These are phyloP conservation scores for Brassica carinata DNA, from an alignment of 345 rosid species.

Conservation along the genomic window DNA sequence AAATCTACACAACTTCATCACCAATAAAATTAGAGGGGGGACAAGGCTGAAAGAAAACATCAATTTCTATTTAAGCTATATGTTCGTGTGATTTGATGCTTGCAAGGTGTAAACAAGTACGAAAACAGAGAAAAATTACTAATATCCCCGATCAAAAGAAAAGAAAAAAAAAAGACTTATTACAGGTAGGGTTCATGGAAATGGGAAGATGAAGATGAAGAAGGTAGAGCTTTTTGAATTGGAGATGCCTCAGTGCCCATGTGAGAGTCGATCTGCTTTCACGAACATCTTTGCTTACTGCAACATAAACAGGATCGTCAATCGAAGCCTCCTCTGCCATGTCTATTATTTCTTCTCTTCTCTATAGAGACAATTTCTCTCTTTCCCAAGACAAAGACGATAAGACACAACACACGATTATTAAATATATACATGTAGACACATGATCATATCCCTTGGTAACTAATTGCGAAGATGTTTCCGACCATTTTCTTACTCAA, in stretches of 20 bases:
- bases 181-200: slow-evolving; percentile 31
- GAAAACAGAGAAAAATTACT: not conserved
- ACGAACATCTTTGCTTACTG: slow-evolving; percentile 51
- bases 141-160: not conserved
- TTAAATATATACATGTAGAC: not conserved
- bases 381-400: slow-evolving; percentile 22
- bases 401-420: slow-evolving; percentile 11
- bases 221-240: slow-evolving; percentile 41
- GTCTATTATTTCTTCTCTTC: not conserved
- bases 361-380: slow-evolving; percentile 25
- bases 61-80: not conserved
- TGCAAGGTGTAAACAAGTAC: not conserved
- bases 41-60: not conserved
- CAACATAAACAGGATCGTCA: slow-evolving; percentile 55
- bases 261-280: slow-evolving; percentile 51
- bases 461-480: slow-evolving; percentile 29
- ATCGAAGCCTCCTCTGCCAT: slow-evolving; percentile 33
- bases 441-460: not conserved
- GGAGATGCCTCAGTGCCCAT: slow-evolving; percentile 57
- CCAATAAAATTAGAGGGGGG: not conserved
- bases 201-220: slow-evolving; percentile 49
- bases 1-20: not conserved
- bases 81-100: not conserved
- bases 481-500: slow-evolving; percentile 32
- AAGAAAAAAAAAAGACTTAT: not conserved